Evolutionary conservation across 768 basidiomycete species (phyloP).

Genomic region (Boletus pseudo-olivaceus): DNA sequence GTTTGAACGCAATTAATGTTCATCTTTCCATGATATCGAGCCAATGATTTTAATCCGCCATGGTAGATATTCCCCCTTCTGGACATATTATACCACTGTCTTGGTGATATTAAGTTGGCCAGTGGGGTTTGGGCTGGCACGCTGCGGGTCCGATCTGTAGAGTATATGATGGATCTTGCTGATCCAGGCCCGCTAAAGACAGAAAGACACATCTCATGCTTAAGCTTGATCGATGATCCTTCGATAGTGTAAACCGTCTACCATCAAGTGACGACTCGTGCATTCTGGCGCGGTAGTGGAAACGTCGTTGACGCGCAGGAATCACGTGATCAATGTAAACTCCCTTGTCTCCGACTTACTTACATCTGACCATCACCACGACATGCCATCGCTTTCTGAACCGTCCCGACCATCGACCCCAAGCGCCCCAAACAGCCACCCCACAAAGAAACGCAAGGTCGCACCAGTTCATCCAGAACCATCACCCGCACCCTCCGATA

Average conservation of each 20-base stretch:
- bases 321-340: conserved; percentile 20
- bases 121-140: neutral
- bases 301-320: neutral
- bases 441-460: conserved; percentile 51
- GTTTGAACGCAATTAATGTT: neutral
- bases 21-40: neutral
- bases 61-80: neutral
- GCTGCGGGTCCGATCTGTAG: neutral
- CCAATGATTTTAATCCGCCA: neutral
- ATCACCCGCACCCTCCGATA: conserved; percentile 61
- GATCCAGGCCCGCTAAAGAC: neutral
- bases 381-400: conserved; percentile 22
- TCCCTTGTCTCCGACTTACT: too few species aligned
- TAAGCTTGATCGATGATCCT: too few species aligned
- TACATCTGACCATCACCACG: neutral
- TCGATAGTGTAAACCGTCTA: too few species aligned
- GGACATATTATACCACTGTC: neutral
- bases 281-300: too few species aligned
- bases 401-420: conserved; percentile 36
- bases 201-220: neutral
- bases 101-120: neutral
- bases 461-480: conserved; percentile 36
- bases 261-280: too few species aligned
- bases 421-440: conserved; percentile 12
- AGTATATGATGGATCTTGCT: neutral